These are phyloP conservation scores for Cubamyces sp. DNA, from an alignment of 768 basidiomycete genomes.

Conservation along the genomic window DNA sequence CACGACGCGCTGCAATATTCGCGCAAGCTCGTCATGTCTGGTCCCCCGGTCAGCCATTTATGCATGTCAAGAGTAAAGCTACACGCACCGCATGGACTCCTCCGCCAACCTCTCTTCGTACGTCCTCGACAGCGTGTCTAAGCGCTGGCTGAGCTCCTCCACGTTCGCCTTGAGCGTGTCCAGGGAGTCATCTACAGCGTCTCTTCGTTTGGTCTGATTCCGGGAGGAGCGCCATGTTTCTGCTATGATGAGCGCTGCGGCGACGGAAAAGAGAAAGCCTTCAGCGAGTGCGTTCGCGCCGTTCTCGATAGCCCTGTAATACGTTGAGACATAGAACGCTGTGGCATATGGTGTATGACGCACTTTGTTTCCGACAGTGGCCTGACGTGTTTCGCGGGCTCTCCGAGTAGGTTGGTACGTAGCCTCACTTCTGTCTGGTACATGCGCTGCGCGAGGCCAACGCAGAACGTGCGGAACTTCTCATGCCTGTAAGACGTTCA, in stretches of 20 bases:
- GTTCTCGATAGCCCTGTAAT: slow-evolving; percentile 75
- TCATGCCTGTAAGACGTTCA: slow-evolving; percentile 55
- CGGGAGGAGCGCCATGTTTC: slow-evolving; percentile 79
- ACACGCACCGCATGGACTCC: slow-evolving; percentile 45
- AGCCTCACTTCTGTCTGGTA: slow-evolving; percentile 74
- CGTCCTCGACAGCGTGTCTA: slow-evolving; percentile 44
- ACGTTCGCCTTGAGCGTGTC: slow-evolving; percentile 57
- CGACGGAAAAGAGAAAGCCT: slow-evolving; percentile 82
- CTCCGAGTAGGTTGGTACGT: slow-evolving; percentile 77
- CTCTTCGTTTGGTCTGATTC: slow-evolving; percentile 70
- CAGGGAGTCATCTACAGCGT: slow-evolving; percentile 70
- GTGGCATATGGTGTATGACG: slow-evolving; percentile 28
- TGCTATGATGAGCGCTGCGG: slow-evolving; percentile 70
- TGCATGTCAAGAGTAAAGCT: not conserved
- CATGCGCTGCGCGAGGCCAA: slow-evolving; percentile 75
- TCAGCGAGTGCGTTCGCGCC: slow-evolving; percentile 86
- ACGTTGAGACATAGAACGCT: not conserved
- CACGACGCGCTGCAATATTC: slow-evolving; percentile 67
- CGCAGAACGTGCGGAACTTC: slow-evolving; percentile 69
- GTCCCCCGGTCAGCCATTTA: not conserved
- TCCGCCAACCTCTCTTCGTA: slow-evolving; percentile 51
- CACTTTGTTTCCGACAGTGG: slow-evolving; percentile 80
- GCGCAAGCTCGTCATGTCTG: slow-evolving; percentile 70
- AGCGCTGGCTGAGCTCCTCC: slow-evolving; percentile 46
- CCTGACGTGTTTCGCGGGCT: slow-evolving; percentile 69